A percentile compares a stretch with the other conserved stretches of the same genome.
Conservation (phyloP, 2,329 filamentous ascomycete genomes). For the Exophiala sp. region DNA sequence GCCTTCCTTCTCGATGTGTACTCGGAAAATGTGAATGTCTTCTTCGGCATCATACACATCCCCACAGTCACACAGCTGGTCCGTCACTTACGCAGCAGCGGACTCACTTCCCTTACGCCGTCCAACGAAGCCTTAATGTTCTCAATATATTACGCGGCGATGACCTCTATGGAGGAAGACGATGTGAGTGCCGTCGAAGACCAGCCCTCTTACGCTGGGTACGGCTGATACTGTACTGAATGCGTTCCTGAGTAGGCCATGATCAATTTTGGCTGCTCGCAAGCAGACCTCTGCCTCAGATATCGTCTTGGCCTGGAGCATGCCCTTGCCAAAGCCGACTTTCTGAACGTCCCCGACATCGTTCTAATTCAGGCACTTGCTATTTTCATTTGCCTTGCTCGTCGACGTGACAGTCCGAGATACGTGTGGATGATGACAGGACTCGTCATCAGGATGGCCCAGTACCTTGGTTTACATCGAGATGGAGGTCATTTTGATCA, state of each 20-base stretch:
- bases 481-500: conserved; percentile 49
- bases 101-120: conserved; percentile 36
- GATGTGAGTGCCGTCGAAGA: conserved; percentile 42
- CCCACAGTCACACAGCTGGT: conserved; percentile 33
- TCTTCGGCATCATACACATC: conserved; percentile 33
- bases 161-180: conserved; percentile 57
- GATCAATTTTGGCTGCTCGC: conserved; percentile 42
- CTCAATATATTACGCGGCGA: conserved; percentile 53
- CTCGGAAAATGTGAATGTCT: conserved; percentile 50
- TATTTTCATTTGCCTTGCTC: conserved; percentile 54
- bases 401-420: conserved; percentile 45
- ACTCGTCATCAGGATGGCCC: conserved; percentile 39
- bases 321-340: conserved; percentile 53
- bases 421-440: conserved; percentile 43
- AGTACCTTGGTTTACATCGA: conserved; percentile 36
- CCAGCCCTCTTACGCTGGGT: background rate
- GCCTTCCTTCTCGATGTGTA: conserved; percentile 53
- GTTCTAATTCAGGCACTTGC: conserved; percentile 55
- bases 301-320: conserved; percentile 55
- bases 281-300: conserved; percentile 43
- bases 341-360: conserved; percentile 54
- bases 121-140: conserved; percentile 44
- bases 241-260: conserved; percentile 7
- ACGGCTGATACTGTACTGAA: conserved; percentile 3
- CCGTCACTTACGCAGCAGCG: conserved; percentile 35